Evolutionary conservation across 2,329 filamentous ascomycete genomes (phyloP).

Genomic region (Plenodomus tracheiphilus): DNA sequence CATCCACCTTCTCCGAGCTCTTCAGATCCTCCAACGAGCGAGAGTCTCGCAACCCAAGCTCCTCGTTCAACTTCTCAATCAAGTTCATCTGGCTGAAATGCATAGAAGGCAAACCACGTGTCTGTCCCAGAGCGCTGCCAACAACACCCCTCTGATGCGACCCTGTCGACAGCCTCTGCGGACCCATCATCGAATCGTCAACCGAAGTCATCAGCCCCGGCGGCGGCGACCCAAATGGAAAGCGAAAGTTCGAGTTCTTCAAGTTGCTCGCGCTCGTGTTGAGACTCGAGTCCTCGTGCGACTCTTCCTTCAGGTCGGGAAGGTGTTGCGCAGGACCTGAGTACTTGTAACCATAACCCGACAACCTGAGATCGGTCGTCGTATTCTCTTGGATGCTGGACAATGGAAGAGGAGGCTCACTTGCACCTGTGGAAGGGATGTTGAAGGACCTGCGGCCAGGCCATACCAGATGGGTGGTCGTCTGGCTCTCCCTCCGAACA

Average conservation of each 20-base stretch:
- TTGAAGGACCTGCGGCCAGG: constrained; percentile 17
- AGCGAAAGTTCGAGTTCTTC: constrained; percentile 33
- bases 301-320: constrained; percentile 54
- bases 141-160: constrained; percentile 25
- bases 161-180: constrained; percentile 23
- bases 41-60: constrained; percentile 44
- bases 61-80: constrained; percentile 51
- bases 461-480: constrained; percentile 42
- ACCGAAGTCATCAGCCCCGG: constrained; percentile 21
- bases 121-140: constrained; percentile 26
- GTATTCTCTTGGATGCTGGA: constrained; percentile 29
- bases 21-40: constrained; percentile 43
- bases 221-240: constrained; percentile 21
- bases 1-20: constrained; percentile 32
- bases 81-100: constrained; percentile 54
- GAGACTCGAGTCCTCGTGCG: constrained; percentile 51
- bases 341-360: constrained; percentile 36
- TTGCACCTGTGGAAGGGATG: constrained; percentile 5
- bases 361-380: constrained; percentile 39
- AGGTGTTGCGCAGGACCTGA: constrained; percentile 38
- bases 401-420: constrained; percentile 14
- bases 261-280: constrained; percentile 42
- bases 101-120: constrained; percentile 50
- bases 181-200: constrained; percentile 25
- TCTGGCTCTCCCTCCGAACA: constrained; percentile 35